phyloP scores from a whole-genome alignment of 495 filamentous ascomycete genomes.

The Aspergillus bridgeri region DNA sequence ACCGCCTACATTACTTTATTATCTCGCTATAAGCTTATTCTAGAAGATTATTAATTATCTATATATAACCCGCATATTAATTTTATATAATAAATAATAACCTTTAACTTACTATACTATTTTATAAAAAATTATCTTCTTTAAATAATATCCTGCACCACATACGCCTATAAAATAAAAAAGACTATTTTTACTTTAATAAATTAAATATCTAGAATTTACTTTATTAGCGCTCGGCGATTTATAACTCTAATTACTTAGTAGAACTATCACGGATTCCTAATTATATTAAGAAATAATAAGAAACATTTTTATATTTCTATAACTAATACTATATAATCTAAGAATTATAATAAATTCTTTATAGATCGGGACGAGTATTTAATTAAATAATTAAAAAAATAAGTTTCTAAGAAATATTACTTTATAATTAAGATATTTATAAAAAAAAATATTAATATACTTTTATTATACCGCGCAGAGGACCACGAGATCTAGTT shows the following conservation, averaged over 20 bases:
- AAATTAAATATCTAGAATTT: too few species aligned
- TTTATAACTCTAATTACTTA: background rate
- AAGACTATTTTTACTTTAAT: too few species aligned
- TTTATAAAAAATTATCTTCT: too few species aligned
- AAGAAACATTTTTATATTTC: background rate
- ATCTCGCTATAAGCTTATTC: too few species aligned
- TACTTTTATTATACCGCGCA: background rate
- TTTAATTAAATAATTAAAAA: background rate
- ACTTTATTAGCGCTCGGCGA: too few species aligned
- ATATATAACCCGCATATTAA: too few species aligned
- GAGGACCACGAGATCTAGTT: background rate
- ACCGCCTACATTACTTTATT: too few species aligned
- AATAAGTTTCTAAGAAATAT: background rate
- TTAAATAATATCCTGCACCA: too few species aligned
- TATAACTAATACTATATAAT: background rate
- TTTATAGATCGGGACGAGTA: background rate
- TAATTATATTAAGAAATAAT: background rate
- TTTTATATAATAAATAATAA: too few species aligned
- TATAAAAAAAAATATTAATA: background rate
- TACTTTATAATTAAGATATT: background rate
- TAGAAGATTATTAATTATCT: too few species aligned
- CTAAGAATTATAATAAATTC: background rate
- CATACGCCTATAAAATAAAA: too few species aligned
- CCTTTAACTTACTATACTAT: too few species aligned
- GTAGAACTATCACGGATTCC: background rate